Percentiles rank a stretch among this genome's conserved stretches.
Conservation (phyloP, 768 basidiomycete species). For the Termitomyces heimii region DNA sequence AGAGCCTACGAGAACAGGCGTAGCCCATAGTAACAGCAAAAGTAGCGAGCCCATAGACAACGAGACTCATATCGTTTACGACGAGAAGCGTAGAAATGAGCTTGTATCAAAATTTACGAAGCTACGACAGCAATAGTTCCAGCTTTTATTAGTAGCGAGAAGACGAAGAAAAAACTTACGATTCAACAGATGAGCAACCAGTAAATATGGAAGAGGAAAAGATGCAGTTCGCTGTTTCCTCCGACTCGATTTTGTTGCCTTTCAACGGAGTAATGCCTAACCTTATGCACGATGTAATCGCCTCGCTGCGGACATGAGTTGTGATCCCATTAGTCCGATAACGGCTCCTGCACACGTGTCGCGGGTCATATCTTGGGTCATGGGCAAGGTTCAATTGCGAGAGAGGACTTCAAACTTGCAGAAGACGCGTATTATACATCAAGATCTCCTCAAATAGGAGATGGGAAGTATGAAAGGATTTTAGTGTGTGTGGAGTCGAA, state of each 20-base stretch:
- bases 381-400: not conserved
- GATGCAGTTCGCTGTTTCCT: not conserved
- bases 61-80: slow-evolving; percentile 45
- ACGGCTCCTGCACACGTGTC: slow-evolving; percentile 4
- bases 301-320: slow-evolving; percentile 21
- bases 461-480: not conserved
- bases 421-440: not conserved
- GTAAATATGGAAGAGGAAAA: not conserved
- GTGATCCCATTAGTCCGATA: not conserved
- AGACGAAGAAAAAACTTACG: not conserved
- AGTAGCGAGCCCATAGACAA: slow-evolving; percentile 52
- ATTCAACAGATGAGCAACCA: not conserved
- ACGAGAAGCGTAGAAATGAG: slow-evolving; percentile 35
- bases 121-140: not conserved
- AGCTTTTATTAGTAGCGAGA: not conserved
- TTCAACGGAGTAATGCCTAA: slow-evolving; percentile 5
- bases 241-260: not conserved
- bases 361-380: not conserved
- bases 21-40: slow-evolving; percentile 58
- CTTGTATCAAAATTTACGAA: not conserved
- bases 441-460: not conserved
- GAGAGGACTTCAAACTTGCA: not conserved
- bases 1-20: slow-evolving; percentile 41
- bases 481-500: too few relatives aligned
- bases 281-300: slow-evolving; percentile 15